Base-by-base conservation (phyloP, 768 basidiomycete genomes). In the Amanita polypyramis region DNA sequence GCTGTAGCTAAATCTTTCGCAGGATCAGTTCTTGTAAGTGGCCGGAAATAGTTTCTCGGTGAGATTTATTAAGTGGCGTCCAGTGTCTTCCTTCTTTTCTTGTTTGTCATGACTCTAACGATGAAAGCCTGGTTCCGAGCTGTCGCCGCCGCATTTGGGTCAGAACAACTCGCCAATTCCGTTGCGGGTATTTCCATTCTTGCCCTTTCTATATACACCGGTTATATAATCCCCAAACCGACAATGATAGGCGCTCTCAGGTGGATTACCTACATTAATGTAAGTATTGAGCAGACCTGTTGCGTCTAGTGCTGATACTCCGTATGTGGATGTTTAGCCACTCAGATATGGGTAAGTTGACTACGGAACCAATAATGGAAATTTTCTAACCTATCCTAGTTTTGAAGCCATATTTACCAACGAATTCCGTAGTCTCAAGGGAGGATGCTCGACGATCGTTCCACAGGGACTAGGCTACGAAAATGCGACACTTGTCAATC, bases 391-490 rank as follows among this genome's bases (percentile, higher is more conserved):
- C 5, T 11, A 4, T 27, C n/a, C 40, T 23, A 41, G 40, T 15
- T 92, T 93, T 59, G 85, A 89, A 51, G 70, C 74, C 0, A 60
- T 91, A 32, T 70, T 94, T 58, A 70, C 76, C n/a, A 94, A 92
- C 63, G 89, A 95, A 61, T 92, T 93, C 65, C 78, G 74, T 54
- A 80, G 76, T 0, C 64, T 85, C 7, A 62, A 83, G 15, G 86
- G 82, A 36, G 56, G 63, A 9, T 83, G 82, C 56, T 65, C 81
- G 19, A 27, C 25, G 25, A 27, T 27, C 73, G 55, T 85, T 1
- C 81, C 85, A 4, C 69, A 65, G 4, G 83, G 84, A 0, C 65
- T 80, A 0, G 76, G 77, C 1, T 87, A 87, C 52, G 75, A 75
- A 52, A 65, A 66, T 17, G 60, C 82, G 27, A 60, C 70, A 2